Evolutionary conservation across 345 rosid genomes (phyloP), one percentile per base, ranked within the genome.

Genomic region (Eutrema japonicum): DNA sequence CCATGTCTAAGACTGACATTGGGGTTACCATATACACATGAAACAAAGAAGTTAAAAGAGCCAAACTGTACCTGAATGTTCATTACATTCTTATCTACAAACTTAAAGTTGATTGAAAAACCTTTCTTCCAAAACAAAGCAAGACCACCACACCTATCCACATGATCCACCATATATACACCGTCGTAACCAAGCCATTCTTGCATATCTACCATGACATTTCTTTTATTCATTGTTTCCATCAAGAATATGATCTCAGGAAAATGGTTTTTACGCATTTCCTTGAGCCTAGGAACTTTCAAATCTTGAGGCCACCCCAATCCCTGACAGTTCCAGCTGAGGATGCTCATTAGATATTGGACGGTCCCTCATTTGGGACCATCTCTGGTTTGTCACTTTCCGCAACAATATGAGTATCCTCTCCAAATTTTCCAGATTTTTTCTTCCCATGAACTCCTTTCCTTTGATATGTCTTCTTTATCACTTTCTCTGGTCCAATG

Each of bases 1-100:
- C 0, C 0, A 5, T 33, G 6, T 5, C 36, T 4, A 4, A 4
- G 36, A 0, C 4, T 5, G 1, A 0, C 36, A 4, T 4, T 5
- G 0, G 36, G 36, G 3, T 4, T 5, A 0, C 36, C 36, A 33
- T 33, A 33, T 4, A 33, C 6, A 33, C 36, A 33, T 4, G 36
- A 33, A 4, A 33, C 6, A 33, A 4, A 33, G 6, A 33, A 4
- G 6, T 1, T 1, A 33, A 5, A 1, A 5, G 3, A 4, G 0
- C 7, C 36, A 33, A 4, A 33, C 4, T 33, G 5, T 0, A 33
- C 6, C 0, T 33, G 6, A 4, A 33, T 0, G 4, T 33, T 7
- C 6, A 33, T 5, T 1, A 33, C 1, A 33, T 33, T 4, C 6
- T 33, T 33, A 33, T 4, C 36, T 4, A 33, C 36, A 33, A 33